Conservation (phyloP, 305 asterid genomes). For the Andrographis paniculata region DNA sequence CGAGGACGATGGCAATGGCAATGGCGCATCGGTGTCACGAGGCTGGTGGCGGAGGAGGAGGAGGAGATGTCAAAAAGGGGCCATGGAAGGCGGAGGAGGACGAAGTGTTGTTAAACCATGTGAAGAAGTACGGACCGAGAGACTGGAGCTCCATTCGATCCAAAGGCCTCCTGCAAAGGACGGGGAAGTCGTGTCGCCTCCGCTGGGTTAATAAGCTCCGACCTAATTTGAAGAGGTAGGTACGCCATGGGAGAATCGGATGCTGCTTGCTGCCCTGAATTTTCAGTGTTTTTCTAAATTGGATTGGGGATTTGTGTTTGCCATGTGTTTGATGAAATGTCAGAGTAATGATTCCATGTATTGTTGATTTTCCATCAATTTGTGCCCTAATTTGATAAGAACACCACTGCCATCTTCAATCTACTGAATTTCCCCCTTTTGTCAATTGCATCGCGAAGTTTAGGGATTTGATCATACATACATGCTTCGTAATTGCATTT, state of each 20-base stretch:
- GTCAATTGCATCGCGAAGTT: no score
- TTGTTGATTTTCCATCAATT: background rate
- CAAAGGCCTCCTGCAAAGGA: conserved; percentile 63
- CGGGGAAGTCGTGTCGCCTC: conserved; percentile 72
- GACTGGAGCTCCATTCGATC: conserved; percentile 94
- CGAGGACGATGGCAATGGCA: conserved; percentile 23
- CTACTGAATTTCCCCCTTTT: no score
- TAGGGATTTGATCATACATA: no score
- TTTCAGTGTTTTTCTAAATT: no score
- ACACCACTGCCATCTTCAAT: no score
- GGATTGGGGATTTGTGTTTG: background rate
- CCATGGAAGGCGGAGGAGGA: conserved; percentile 82
- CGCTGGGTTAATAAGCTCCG: conserved; percentile 76
- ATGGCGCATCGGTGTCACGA: conserved; percentile 11
- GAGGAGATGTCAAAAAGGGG: conserved; percentile 61
- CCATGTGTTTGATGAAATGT: conserved; percentile 3
- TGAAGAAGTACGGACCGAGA: conserved; percentile 50
- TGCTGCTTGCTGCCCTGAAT: no score
- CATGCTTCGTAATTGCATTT: no score
- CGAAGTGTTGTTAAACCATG: conserved; percentile 50
- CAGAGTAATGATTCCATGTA: background rate
- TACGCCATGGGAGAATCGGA: conserved; percentile 4
- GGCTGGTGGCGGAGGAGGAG: no score
- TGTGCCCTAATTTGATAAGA: no score
- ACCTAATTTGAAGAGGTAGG: conserved; percentile 68